Base-by-base conservation (phyloP, 345 rosid species). In the Eucalyptus leucophloia region DNA sequence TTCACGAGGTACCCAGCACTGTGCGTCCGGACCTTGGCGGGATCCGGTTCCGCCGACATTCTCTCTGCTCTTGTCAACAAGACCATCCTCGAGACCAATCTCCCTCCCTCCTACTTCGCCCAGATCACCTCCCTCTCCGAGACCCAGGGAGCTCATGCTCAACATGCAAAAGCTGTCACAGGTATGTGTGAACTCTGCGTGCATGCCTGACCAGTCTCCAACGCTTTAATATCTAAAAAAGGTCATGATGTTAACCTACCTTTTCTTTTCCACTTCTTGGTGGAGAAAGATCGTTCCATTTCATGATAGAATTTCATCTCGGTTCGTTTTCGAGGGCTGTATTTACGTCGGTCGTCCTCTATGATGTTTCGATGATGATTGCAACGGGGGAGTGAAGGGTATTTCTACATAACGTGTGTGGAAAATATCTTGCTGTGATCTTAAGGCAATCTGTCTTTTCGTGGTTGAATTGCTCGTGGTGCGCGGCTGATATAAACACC, bases 1-100 rank as follows among this genome's bases (percentile, higher is more conserved):
- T 90, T 92, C 49, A 91, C 98, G 8, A 91, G 91, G 88, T 95
- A 93, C 90, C 96, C 97, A n/a, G 51, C 62, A 50, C 97, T 96
- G 42, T 97, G 99, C 91, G 92, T 91, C 88, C 49, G 24, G 89
- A 69, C 51, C 11, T 40, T 88, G 89, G 82, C 86, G 28, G 28
- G 40, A 34, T 49, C 87, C 26, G 85, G 85, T 28, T n/a, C 34
- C 40, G 89, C 77, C 6, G 93, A 93, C 89, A 9, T 95, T 42
- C 83, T 94, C 49, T 92, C 95, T 54, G 93, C 91, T 58, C 96
- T 96, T 23, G 90, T 97, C 54, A 94, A 95, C 92, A 96, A 92
- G 90, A 95, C 97, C 11, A 92, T 97, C 28, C 90, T 86, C 5
- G 97, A 95, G 90, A 92, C 95, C 88, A 88, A 69, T 44, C 56